A percentile compares a stretch with the other conserved stretches of the same genome.
Evolutionary conservation across 129 eudicot genomes (phyloP).

Genomic region (Chrysanthemum makinoi): DNA sequence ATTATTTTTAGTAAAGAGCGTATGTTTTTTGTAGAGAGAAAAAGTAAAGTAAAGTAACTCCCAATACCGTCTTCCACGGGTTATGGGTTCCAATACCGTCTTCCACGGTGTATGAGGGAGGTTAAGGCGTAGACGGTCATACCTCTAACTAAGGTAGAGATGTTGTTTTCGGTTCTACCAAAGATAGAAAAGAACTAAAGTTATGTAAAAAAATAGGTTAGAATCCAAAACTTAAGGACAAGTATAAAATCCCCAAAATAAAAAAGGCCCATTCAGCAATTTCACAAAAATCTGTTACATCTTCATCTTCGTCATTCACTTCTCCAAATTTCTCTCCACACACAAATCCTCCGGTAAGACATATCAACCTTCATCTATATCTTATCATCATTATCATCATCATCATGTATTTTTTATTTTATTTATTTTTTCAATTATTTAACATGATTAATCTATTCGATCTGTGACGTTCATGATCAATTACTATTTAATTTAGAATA

Average conservation of each 20-base stretch:
- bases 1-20: too few species aligned
- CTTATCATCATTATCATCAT: background rate
- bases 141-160: too few species aligned
- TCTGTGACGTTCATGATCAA: slow-evolving; percentile 9
- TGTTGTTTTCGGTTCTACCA: too few species aligned
- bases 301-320: background rate
- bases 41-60: too few species aligned
- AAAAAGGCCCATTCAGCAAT: slow-evolving; percentile 14
- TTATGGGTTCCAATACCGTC: too few species aligned
- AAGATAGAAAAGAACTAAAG: too few species aligned
- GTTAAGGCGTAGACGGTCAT: too few species aligned
- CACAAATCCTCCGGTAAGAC: slow-evolving; percentile 11
- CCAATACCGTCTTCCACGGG: too few species aligned
- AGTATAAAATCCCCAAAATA: background rate
- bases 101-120: too few species aligned
- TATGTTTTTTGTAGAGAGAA: too few species aligned
- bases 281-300: slow-evolving; percentile 12
- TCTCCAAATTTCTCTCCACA: background rate
- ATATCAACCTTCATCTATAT: background rate
- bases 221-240: background rate
- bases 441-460: slow-evolving; percentile 6
- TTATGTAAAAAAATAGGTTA: too few species aligned
- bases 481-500: slow-evolving; percentile 14
- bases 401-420: background rate
- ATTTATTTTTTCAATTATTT: background rate